Evolutionary conservation across 257 asterid species (phyloP).

Genomic region (Salvia miltiorrhiza): DNA sequence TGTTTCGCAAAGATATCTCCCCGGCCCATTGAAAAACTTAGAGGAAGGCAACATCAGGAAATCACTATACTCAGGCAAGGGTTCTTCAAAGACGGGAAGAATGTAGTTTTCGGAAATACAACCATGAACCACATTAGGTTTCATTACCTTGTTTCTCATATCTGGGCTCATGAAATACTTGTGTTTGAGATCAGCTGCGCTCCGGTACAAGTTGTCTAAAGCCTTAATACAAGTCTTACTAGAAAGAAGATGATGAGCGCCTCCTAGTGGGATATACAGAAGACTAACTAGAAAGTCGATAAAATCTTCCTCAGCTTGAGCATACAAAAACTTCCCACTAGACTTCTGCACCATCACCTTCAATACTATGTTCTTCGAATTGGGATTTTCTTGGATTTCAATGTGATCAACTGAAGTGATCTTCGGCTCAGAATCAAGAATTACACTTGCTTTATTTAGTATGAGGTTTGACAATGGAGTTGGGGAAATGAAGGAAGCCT

Average conservation of each 20-base stretch:
- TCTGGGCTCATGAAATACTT: background rate
- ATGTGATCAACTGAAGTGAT: too few relatives aligned
- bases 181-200: background rate
- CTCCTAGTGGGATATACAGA: constrained; percentile 1
- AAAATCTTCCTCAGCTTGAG: too few relatives aligned
- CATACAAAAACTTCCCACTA: too few relatives aligned
- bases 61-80: background rate
- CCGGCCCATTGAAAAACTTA: background rate
- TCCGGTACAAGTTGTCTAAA: constrained; percentile 21
- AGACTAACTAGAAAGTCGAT: too few relatives aligned
- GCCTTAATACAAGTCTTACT: background rate
- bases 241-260: background rate
- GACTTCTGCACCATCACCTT: too few relatives aligned
- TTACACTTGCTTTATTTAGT: background rate
- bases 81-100: background rate
- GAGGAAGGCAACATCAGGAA: background rate
- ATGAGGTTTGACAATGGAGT: constrained; percentile 5
- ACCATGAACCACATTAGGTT: constrained; percentile 5
- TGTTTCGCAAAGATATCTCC: background rate
- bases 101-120: background rate
- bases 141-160: background rate
- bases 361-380: too few relatives aligned
- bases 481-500: background rate
- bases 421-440: too few relatives aligned
- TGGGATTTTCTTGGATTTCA: too few relatives aligned